These are phyloP conservation scores for Talaromyces adpressus DNA, from an alignment of 495 filamentous ascomycete genomes.

Conservation along the genomic window DNA sequence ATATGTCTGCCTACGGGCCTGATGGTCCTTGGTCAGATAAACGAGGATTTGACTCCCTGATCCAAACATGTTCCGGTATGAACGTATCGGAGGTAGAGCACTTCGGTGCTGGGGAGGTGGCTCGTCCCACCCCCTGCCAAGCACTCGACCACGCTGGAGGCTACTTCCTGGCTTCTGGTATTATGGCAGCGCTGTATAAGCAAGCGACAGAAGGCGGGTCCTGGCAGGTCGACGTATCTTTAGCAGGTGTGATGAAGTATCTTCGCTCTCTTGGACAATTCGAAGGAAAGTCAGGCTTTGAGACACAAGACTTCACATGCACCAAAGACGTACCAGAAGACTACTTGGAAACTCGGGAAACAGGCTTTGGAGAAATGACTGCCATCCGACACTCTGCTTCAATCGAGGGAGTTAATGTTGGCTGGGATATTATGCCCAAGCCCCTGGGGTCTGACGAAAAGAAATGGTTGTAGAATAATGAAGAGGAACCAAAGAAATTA, in stretches of 20 bases:
- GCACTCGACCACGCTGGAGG: constrained; percentile 59
- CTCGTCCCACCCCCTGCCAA: constrained; percentile 50
- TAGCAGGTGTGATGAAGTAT: constrained; percentile 26
- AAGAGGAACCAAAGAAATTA: too few relatives aligned
- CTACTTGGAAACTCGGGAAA: constrained; percentile 13
- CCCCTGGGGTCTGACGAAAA: constrained; percentile 17
- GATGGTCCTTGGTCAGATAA: constrained; percentile 20
- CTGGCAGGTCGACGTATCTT: constrained; percentile 46
- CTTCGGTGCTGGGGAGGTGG: constrained; percentile 53
- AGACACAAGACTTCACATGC: constrained; percentile 8
- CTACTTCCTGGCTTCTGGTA: constrained; percentile 46
- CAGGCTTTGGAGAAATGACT: constrained; percentile 17
- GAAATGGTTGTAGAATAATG: constrained; percentile 6
- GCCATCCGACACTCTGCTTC: constrained; percentile 15
- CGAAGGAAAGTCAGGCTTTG: constrained; percentile 13
- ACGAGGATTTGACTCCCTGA: constrained; percentile 38
- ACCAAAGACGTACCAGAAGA: constrained; percentile 12
- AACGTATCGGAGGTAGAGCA: constrained; percentile 30
- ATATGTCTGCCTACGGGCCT: constrained; percentile 55
- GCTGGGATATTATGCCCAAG: constrained; percentile 22
- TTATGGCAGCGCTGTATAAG: constrained; percentile 45
- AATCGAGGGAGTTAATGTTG: constrained; percentile 17
- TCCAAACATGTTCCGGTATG: constrained; percentile 45
- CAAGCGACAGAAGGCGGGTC: constrained; percentile 48
- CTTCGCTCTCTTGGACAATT: constrained; percentile 18